phyloP scores from a whole-genome alignment of 495 filamentous ascomycete genomes.

The Xylaria cubensis region DNA sequence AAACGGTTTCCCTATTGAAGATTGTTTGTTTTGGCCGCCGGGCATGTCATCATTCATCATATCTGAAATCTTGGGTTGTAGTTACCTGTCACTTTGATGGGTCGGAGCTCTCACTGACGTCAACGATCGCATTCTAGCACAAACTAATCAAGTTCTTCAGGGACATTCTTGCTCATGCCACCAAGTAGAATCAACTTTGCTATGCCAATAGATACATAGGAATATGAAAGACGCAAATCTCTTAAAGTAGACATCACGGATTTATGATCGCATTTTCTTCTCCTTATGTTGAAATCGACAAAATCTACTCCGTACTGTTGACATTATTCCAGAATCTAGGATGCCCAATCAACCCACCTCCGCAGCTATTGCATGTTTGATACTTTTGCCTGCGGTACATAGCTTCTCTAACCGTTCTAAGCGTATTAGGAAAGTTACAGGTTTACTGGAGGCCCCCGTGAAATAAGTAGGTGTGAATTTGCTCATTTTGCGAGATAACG shows the following conservation, averaged over 20 bases:
- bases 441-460: not conserved
- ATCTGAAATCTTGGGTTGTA: not conserved
- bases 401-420: not conserved
- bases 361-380: not conserved
- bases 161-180: not conserved
- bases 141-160: not conserved
- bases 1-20: not conserved
- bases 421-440: not conserved
- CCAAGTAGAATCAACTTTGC: not conserved
- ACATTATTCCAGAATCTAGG: not conserved
- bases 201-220: not conserved
- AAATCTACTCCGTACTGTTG: not conserved
- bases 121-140: slow-evolving; percentile 8
- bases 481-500: not conserved
- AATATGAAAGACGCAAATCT: not conserved
- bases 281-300: not conserved
- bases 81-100: not conserved
- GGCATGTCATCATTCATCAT: slow-evolving; percentile 10
- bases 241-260: not conserved
- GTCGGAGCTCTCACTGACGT: slow-evolving; percentile 20
- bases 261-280: not conserved
- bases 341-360: not conserved
- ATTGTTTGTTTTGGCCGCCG: not conserved
- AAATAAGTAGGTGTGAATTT: not conserved
- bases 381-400: not conserved